phyloP scores from a whole-genome alignment of 2,329 filamentous ascomycete genomes.

The Blastomyces gilchristii region DNA sequence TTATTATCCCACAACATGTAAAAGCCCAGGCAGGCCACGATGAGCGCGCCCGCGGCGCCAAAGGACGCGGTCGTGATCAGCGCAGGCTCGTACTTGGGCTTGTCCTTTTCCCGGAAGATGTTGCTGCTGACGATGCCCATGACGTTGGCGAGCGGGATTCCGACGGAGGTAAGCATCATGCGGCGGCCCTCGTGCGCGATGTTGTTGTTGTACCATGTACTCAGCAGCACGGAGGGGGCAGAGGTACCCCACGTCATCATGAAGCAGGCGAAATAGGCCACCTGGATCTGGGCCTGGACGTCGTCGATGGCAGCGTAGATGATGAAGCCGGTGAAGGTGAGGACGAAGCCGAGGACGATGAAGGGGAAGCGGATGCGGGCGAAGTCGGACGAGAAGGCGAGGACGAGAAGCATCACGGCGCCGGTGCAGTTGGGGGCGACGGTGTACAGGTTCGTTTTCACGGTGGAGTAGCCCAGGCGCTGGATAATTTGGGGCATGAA shows the following conservation, averaged over 20 bases:
- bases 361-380: slow-evolving; percentile 61
- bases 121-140: slow-evolving; percentile 64
- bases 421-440: slow-evolving; percentile 70
- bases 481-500: slow-evolving; percentile 51
- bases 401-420: slow-evolving; percentile 58
- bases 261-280: slow-evolving; percentile 67
- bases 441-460: slow-evolving; percentile 69
- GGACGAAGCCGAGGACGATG: slow-evolving; percentile 60
- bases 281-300: slow-evolving; percentile 45
- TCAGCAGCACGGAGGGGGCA: slow-evolving; percentile 59
- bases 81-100: slow-evolving; percentile 57
- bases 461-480: slow-evolving; percentile 43
- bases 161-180: slow-evolving; percentile 58
- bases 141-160: slow-evolving; percentile 63
- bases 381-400: slow-evolving; percentile 61
- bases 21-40: slow-evolving; percentile 47
- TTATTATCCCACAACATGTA: slow-evolving; percentile 59
- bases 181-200: slow-evolving; percentile 65
- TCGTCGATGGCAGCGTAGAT: slow-evolving; percentile 63
- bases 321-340: slow-evolving; percentile 68
- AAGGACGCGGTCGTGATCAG: slow-evolving; percentile 55
- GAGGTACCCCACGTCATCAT: slow-evolving; percentile 77
- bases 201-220: slow-evolving; percentile 73
- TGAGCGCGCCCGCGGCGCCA: slow-evolving; percentile 48
- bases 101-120: slow-evolving; percentile 54